phyloP scores from a whole-genome alignment of 768 basidiomycete genomes.

The Saitozyma podzolica region DNA sequence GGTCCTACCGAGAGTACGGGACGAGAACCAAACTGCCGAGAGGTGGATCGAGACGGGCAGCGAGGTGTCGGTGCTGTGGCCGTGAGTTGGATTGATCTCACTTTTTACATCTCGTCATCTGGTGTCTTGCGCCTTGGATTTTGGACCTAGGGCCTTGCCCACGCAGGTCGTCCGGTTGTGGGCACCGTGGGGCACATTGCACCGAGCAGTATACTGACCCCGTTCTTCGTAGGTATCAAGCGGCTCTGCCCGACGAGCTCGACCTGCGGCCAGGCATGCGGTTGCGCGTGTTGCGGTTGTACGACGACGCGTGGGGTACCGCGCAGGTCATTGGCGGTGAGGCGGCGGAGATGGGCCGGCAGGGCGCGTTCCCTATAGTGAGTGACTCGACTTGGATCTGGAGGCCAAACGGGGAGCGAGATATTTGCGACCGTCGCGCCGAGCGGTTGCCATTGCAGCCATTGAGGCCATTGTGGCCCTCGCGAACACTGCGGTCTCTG shows the following conservation, averaged over 20 bases:
- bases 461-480: too few species aligned
- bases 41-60: conserved; percentile 45
- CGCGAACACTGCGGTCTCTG: too few species aligned
- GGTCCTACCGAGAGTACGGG: conserved; percentile 45
- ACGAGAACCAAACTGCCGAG: conserved; percentile 46
- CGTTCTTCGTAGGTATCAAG: conserved; percentile 36
- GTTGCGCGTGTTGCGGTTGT: conserved; percentile 43
- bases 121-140: neutral
- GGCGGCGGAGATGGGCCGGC: conserved; percentile 27
- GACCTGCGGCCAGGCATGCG: conserved; percentile 51
- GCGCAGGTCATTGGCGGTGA: conserved; percentile 42
- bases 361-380: conserved; percentile 49
- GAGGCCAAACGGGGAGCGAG: too few species aligned
- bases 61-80: conserved; percentile 50
- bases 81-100: conserved; percentile 30
- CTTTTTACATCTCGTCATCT: neutral
- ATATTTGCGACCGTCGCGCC: too few species aligned
- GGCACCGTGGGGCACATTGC: too few species aligned
- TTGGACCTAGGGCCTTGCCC: neutral
- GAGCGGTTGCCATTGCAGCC: neutral
- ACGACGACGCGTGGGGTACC: conserved; percentile 53
- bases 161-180: too few species aligned
- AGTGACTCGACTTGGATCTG: conserved; percentile 20
- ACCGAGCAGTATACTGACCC: neutral
- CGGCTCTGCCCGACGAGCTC: conserved; percentile 50